These are phyloP conservation scores for Batrachochytrium dendrobatidis DNA, from an alignment of 371 early-diverging fungal species.

Conservation along the genomic window DNA sequence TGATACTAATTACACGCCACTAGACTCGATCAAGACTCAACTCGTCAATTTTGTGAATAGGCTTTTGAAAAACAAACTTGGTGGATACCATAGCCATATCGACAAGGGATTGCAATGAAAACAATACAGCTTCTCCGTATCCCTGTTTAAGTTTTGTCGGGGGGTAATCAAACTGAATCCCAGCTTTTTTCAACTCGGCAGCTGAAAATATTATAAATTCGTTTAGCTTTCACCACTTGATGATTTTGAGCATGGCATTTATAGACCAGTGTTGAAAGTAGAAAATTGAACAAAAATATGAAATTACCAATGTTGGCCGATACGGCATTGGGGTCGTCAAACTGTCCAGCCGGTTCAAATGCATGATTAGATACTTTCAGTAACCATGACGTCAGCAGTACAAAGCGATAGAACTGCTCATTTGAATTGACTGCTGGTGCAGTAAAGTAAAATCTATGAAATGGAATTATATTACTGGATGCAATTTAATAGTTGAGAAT, in stretches of 20 bases:
- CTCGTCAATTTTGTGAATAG: slow-evolving; percentile 43
- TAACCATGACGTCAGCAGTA: slow-evolving; percentile 39
- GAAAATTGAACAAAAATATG: neutral
- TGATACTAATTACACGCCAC: slow-evolving; percentile 4
- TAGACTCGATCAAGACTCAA: too few relatives aligned
- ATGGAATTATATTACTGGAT: slow-evolving; percentile 31
- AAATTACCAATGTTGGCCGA: slow-evolving; percentile 38
- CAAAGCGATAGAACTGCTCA: slow-evolving; percentile 44
- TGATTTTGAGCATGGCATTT: too few relatives aligned
- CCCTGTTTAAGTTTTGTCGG: slow-evolving; percentile 42
- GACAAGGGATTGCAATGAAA: slow-evolving; percentile 27
- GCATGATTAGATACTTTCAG: slow-evolving; percentile 18
- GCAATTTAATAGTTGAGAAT: slow-evolving; percentile 1
- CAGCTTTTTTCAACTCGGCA: slow-evolving; percentile 33
- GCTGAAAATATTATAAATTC: neutral
- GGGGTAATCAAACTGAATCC: slow-evolving; percentile 33
- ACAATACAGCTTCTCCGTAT: slow-evolving; percentile 40
- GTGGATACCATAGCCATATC: slow-evolving; percentile 26
- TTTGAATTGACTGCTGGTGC: slow-evolving; percentile 36
- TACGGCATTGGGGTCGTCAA: slow-evolving; percentile 50
- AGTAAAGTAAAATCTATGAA: slow-evolving; percentile 34
- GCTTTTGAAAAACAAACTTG: slow-evolving; percentile 34
- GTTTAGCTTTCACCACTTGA: too few relatives aligned
- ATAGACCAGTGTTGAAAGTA: slow-evolving; percentile 1
- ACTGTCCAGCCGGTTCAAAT: slow-evolving; percentile 42